Percentiles rank a stretch among this genome's conserved stretches.
Evolutionary conservation across 2,329 filamentous ascomycete genomes (phyloP).

Genomic region (Xylaria digitata): DNA sequence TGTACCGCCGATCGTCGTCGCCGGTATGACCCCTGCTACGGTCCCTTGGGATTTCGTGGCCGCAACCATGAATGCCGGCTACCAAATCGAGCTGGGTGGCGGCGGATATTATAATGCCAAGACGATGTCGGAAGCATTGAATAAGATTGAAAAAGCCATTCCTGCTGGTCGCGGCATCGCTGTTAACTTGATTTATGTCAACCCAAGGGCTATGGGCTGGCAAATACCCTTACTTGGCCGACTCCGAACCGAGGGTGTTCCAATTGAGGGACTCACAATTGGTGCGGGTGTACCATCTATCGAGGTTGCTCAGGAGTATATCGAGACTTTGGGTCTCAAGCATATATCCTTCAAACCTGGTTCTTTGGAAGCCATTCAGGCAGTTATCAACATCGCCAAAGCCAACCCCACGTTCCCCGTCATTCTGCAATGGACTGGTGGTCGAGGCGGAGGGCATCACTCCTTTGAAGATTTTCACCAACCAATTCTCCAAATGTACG

Average conservation of each 20-base stretch:
- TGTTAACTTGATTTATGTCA: slow-evolving; percentile 91
- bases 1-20: slow-evolving; percentile 87
- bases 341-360: slow-evolving; percentile 96
- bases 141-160: slow-evolving; percentile 85
- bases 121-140: slow-evolving; percentile 83
- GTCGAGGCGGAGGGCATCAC: slow-evolving; percentile 92
- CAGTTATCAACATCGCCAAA: slow-evolving; percentile 91
- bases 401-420: slow-evolving; percentile 95
- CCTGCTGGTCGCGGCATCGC: slow-evolving; percentile 88
- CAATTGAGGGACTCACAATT: slow-evolving; percentile 91
- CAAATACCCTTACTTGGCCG: slow-evolving; percentile 87
- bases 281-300: slow-evolving; percentile 94
- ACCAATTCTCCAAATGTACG: slow-evolving; percentile 91
- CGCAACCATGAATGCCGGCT: slow-evolving; percentile 94
- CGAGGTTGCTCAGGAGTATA: slow-evolving; percentile 93
- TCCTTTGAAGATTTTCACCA: slow-evolving; percentile 96
- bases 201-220: slow-evolving; percentile 89
- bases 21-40: slow-evolving; percentile 92
- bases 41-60: slow-evolving; percentile 93
- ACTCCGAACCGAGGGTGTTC: slow-evolving; percentile 84
- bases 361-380: slow-evolving; percentile 86
- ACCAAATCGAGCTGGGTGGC: slow-evolving; percentile 89
- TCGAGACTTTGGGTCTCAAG: slow-evolving; percentile 90
- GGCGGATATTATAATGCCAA: slow-evolving; percentile 89
- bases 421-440: slow-evolving; percentile 93